Percentiles rank a stretch among this genome's conserved stretches.
phyloP scores from a whole-genome alignment of 2,329 filamentous ascomycete species.

The Aspergillus sp. region DNA sequence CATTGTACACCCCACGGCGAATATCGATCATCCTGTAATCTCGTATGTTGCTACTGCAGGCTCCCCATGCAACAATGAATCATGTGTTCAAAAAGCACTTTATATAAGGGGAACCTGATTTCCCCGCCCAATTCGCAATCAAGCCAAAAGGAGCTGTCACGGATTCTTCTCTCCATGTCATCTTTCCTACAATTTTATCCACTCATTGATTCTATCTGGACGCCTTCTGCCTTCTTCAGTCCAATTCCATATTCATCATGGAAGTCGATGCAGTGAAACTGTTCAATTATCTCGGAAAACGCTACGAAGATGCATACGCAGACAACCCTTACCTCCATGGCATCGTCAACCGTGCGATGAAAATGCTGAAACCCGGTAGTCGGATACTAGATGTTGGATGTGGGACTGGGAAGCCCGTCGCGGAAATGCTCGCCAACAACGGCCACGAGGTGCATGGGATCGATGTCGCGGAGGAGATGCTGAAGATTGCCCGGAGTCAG shows the following conservation, averaged over 20 bases:
- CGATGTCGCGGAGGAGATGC: slow-evolving; percentile 11
- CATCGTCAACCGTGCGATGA: slow-evolving; percentile 3
- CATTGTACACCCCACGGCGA: too few species aligned
- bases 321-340: slow-evolving; percentile 3
- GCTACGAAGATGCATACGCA: slow-evolving; percentile 11
- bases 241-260: not conserved
- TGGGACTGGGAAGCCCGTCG: slow-evolving; percentile 14
- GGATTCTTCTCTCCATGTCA: too few species aligned
- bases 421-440: slow-evolving; percentile 6
- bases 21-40: too few species aligned
- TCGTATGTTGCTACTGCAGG: too few species aligned
- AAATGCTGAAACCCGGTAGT: slow-evolving; percentile 1
- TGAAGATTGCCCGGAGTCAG: slow-evolving; percentile 7
- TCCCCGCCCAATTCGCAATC: too few species aligned
- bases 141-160: too few species aligned
- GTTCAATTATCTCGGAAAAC: slow-evolving; percentile 9
- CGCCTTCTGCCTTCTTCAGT: too few species aligned
- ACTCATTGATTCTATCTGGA: too few species aligned
- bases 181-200: too few species aligned
- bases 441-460: slow-evolving; percentile 13
- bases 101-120: too few species aligned
- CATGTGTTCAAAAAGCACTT: too few species aligned
- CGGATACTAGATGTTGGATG: slow-evolving; percentile 15
- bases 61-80: too few species aligned
- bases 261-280: slow-evolving; percentile 4